These are phyloP conservation scores for Biancaea sappan DNA, from an alignment of 306 rosid genomes.

Conservation along the genomic window DNA sequence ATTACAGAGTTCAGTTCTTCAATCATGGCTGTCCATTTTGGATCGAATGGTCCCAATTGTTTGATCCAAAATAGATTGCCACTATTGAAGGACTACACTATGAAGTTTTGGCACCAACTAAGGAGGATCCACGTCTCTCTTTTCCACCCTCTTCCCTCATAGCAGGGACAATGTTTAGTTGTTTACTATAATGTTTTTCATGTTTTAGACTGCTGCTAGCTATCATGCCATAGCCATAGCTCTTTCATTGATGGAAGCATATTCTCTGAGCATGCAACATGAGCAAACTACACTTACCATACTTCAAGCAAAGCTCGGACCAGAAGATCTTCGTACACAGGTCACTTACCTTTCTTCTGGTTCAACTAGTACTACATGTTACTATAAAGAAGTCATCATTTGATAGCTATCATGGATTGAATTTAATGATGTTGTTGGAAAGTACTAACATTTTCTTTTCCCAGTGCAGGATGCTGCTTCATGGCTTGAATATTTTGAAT, in stretches of 20 bases:
- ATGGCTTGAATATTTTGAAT: conserved; percentile 93
- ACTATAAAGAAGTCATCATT: neutral
- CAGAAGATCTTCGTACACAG: conserved; percentile 95
- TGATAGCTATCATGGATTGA: conserved; percentile 7
- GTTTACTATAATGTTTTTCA: conserved; percentile 15
- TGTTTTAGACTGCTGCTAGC: conserved; percentile 87
- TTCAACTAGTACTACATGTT: neutral
- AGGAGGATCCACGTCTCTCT: too few relatives aligned
- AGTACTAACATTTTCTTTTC: conserved; percentile 4
- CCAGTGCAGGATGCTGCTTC: conserved; percentile 85
- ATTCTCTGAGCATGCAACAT: conserved; percentile 89
- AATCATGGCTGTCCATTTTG: too few relatives aligned
- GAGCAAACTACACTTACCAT: conserved; percentile 91
- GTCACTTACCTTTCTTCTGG: conserved; percentile 37
- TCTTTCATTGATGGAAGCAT: conserved; percentile 93
- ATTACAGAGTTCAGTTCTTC: too few relatives aligned
- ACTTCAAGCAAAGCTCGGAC: conserved; percentile 81
- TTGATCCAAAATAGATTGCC: too few relatives aligned
- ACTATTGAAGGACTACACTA: too few relatives aligned
- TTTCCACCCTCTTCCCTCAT: neutral
- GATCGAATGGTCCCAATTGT: too few relatives aligned
- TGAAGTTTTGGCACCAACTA: too few relatives aligned
- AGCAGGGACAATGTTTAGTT: conserved; percentile 17
- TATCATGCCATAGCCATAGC: conserved; percentile 99
- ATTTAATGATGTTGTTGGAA: neutral